Evolutionary conservation across 805 yeast genomes (phyloP).

Genomic region (Wickerhamia fluorescens): DNA sequence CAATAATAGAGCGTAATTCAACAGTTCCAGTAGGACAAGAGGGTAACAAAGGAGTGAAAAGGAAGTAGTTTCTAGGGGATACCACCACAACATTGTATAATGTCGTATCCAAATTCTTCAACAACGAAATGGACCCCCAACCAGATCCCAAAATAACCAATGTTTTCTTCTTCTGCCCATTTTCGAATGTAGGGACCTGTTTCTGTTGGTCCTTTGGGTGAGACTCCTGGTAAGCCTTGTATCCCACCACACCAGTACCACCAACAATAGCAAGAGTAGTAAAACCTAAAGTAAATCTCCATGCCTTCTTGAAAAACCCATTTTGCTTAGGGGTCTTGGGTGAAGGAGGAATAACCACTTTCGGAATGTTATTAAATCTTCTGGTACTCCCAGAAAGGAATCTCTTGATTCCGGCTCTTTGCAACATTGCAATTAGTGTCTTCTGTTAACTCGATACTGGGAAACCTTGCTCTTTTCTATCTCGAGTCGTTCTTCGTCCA

Average conservation of each 20-base stretch:
- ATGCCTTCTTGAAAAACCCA: slow-evolving; percentile 29
- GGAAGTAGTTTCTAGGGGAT: slow-evolving; percentile 91
- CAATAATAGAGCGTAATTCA: slow-evolving; percentile 85
- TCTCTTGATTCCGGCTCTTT: no score
- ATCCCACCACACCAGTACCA: slow-evolving; percentile 43
- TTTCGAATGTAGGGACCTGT: slow-evolving; percentile 50
- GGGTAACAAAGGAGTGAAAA: slow-evolving; percentile 93
- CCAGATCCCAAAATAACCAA: slow-evolving; percentile 82
- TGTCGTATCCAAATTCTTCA: slow-evolving; percentile 79
- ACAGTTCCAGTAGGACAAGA: slow-evolving; percentile 93
- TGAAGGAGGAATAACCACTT: no score
- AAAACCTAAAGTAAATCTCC: slow-evolving; percentile 43
- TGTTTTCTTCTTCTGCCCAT: slow-evolving; percentile 62
- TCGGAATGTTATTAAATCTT: slow-evolving; percentile 12
- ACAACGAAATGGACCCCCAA: slow-evolving; percentile 87
- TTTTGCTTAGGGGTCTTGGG: slow-evolving; percentile 10
- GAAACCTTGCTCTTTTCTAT: no score
- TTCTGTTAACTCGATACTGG: no score
- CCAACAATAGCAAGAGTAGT: slow-evolving; percentile 48
- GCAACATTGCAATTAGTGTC: no score
- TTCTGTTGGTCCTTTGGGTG: slow-evolving; percentile 55
- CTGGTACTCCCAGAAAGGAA: slow-evolving; percentile 17
- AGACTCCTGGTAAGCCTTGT: slow-evolving; percentile 55
- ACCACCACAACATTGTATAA: slow-evolving; percentile 83
- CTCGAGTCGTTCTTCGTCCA: no score